Evolutionary conservation across 768 basidiomycete genomes (phyloP), one percentile per base, ranked within the genome.

Genomic region (Pleurotus ostreatus): DNA sequence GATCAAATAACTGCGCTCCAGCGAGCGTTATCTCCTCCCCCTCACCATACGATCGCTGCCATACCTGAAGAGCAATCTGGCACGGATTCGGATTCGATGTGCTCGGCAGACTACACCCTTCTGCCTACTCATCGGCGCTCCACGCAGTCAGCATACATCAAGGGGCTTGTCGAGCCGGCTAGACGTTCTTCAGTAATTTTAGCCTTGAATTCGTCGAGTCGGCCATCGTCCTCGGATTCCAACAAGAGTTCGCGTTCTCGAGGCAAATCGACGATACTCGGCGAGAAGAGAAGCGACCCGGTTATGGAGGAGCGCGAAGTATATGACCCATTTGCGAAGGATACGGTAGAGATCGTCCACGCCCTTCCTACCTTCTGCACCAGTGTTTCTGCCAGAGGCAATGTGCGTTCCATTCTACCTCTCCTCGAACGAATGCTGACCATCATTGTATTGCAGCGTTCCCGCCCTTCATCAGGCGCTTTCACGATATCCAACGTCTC

Each of bases 401-500:
- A 38, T n/a, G 51, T 53, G 20, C 20, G 49, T 52, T 18, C 8
- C 18, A 37, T 22, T 2, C 16, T 40, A 23, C 20, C 8, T 7
- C 49, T 16, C 8, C 11, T 41, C 4, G 22, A 13, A 18, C 22
- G 5, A 13, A 40, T 16, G 41, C 41, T 20, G 20, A 44, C 5
- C 25, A 23, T 37, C 15, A 16, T 41, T 20, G 51, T 30, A 5
- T 23, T 23, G 5, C 23, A 34, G 30, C 30, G 30, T 12, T 53
- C 51, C 7, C 51, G 51, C 6, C 51, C 51, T 12, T 22, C 38
- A 1, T 53, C 51, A 26, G 39, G 38, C 34, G 51, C 51, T 12
- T 53, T 40, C 51, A 53, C 51, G 15, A 49, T 49, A n/a, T 49
- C 48, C n/a, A 37, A 37, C 7, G 51, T 53, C 39, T 53, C 51